Conservation (phyloP, 345 rosid species). For the Populus deltoides region DNA sequence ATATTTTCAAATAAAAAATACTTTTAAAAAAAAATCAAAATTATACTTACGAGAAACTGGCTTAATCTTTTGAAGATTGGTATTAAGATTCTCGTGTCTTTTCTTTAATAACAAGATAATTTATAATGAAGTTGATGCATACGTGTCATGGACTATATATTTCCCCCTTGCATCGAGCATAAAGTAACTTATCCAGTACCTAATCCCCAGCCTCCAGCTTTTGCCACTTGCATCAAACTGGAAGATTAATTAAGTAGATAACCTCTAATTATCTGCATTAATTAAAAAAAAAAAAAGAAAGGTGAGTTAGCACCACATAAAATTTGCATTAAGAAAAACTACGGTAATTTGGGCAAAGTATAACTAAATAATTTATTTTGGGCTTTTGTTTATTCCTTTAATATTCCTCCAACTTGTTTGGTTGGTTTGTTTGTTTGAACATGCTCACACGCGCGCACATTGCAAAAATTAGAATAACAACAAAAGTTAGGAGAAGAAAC, state of each 20-base stretch:
- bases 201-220: background rate
- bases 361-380: background rate
- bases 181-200: background rate
- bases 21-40: too few relatives aligned
- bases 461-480: background rate
- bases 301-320: background rate
- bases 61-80: background rate
- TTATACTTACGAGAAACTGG: too few relatives aligned
- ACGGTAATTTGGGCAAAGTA: background rate
- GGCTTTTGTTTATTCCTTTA: background rate
- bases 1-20: too few relatives aligned
- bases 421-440: background rate
- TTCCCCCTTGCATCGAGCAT: background rate
- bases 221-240: background rate
- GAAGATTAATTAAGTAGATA: background rate
- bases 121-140: constrained; percentile 5
- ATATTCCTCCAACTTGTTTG: background rate
- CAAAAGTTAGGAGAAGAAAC: background rate
- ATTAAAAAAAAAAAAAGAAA: background rate
- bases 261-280: background rate
- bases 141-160: background rate
- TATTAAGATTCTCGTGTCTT: background rate
- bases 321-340: background rate
- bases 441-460: background rate
- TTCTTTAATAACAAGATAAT: background rate